Evolutionary conservation across 768 basidiomycete species (phyloP).

Genomic region (Mycena amicta): DNA sequence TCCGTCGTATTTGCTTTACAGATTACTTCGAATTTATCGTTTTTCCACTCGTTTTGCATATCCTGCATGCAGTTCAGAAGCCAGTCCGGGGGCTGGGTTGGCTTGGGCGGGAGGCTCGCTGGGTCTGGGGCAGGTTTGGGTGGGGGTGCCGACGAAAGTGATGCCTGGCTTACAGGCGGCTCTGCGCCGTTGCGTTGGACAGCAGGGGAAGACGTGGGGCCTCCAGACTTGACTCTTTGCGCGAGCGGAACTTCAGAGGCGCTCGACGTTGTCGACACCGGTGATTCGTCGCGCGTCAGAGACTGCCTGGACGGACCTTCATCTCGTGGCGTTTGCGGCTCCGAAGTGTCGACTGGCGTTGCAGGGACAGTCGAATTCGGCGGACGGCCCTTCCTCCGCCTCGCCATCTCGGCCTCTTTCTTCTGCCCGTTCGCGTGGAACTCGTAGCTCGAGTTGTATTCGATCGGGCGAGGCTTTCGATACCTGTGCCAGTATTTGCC

Average conservation of each 20-base stretch:
- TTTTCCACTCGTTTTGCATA: conserved; percentile 73
- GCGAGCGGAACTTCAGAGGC: conserved; percentile 76
- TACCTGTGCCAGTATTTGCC: conserved; percentile 92
- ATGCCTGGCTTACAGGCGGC: conserved; percentile 18
- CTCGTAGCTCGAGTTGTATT: conserved; percentile 76
- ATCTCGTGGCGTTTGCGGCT: conserved; percentile 56
- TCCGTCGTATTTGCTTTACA: conserved; percentile 55
- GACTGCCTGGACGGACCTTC: conserved; percentile 38
- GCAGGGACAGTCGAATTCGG: conserved; percentile 42
- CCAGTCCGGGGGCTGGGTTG: conserved; percentile 63
- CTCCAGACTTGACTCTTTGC: conserved; percentile 62
- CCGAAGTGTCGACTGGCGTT: conserved; percentile 44
- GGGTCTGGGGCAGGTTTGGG: conserved; percentile 8
- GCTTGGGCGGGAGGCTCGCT: conserved; percentile 27
- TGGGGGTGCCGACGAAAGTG: conserved; percentile 21
- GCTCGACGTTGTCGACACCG: conserved; percentile 74
- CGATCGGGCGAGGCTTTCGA: conserved; percentile 75
- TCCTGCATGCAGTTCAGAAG: conserved; percentile 63
- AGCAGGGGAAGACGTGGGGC: conserved; percentile 20
- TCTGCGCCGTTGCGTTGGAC: conserved; percentile 21
- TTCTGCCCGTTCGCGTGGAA: conserved; percentile 59
- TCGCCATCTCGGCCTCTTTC: conserved; percentile 56
- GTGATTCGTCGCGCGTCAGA: conserved; percentile 65
- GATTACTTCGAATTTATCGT: conserved; percentile 83
- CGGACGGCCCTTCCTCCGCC: conserved; percentile 46